Conservation (phyloP, 257 asterid species). For the Cordia subcordata region DNA sequence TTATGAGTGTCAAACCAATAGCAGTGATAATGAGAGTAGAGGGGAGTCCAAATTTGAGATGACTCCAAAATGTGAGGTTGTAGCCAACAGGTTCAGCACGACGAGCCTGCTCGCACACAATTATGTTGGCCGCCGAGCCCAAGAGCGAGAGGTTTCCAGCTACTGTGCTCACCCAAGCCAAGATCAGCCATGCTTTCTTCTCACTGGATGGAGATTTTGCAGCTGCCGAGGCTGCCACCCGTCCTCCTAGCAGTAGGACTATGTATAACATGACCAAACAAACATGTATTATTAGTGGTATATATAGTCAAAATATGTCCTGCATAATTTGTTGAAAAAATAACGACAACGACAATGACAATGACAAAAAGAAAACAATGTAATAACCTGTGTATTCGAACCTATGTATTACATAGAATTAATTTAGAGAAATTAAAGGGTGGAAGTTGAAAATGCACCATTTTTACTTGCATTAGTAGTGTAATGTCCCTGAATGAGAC, state of each 20-base stretch:
- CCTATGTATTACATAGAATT: too few relatives aligned
- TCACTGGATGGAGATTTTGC: constrained; percentile 62
- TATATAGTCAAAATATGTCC: not conserved
- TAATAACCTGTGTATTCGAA: too few relatives aligned
- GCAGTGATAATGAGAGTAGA: constrained; percentile 74
- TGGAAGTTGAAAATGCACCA: too few relatives aligned
- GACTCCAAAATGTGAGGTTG: constrained; percentile 76
- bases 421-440: too few relatives aligned
- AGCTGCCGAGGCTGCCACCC: constrained; percentile 83
- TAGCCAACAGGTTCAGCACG: constrained; percentile 57
- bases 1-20: constrained; percentile 63
- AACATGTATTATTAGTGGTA: not conserved
- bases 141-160: constrained; percentile 82
- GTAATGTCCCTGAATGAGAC: too few relatives aligned
- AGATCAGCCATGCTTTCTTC: constrained; percentile 84
- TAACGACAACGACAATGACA: too few relatives aligned
- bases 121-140: constrained; percentile 94
- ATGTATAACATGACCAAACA: constrained; percentile 10
- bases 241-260: constrained; percentile 72
- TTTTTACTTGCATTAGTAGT: too few relatives aligned
- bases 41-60: constrained; percentile 85
- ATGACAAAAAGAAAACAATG: too few relatives aligned
- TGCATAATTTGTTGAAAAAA: too few relatives aligned
- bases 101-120: constrained; percentile 97
- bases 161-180: constrained; percentile 97